phyloP scores from a whole-genome alignment of 2,329 filamentous ascomycete species.

The Calonectria pteridis region DNA sequence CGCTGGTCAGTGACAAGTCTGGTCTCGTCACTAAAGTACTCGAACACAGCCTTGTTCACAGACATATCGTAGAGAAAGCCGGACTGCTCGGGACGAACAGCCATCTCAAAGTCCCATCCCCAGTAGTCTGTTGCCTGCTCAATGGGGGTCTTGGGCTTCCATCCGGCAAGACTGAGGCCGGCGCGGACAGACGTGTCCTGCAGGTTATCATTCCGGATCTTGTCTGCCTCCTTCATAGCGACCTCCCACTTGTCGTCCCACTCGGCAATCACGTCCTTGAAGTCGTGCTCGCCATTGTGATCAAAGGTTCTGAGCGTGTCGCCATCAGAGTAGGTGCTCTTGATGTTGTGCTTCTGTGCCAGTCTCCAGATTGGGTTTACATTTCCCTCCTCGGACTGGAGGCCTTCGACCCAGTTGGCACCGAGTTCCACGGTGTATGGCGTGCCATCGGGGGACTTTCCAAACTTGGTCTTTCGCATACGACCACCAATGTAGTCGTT shows the following conservation, averaged over 20 bases:
- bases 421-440: conserved; percentile 73
- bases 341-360: conserved; percentile 69
- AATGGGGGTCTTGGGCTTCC: conserved; percentile 70
- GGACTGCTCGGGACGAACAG: conserved; percentile 66
- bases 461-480: conserved; percentile 69
- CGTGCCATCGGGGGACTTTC: conserved; percentile 60
- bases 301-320: conserved; percentile 71
- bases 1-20: conserved; percentile 72
- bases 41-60: conserved; percentile 71
- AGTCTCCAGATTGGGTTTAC: conserved; percentile 75
- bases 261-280: conserved; percentile 60
- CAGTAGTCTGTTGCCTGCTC: conserved; percentile 73
- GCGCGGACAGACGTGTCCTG: conserved; percentile 72
- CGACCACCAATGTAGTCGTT: conserved; percentile 73
- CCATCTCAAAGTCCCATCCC: conserved; percentile 69
- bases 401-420: conserved; percentile 70
- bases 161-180: conserved; percentile 70
- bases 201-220: conserved; percentile 68
- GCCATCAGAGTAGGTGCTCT: conserved; percentile 70
- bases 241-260: conserved; percentile 61
- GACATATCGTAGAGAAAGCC: conserved; percentile 68
- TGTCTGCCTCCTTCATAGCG: conserved; percentile 66
- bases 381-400: conserved; percentile 36
- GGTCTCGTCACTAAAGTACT: conserved; percentile 72
- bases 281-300: conserved; percentile 66